phyloP scores from a whole-genome alignment of 225 moss, liverwort and hornwort genomes.

The Thuidium tamariscinum region DNA sequence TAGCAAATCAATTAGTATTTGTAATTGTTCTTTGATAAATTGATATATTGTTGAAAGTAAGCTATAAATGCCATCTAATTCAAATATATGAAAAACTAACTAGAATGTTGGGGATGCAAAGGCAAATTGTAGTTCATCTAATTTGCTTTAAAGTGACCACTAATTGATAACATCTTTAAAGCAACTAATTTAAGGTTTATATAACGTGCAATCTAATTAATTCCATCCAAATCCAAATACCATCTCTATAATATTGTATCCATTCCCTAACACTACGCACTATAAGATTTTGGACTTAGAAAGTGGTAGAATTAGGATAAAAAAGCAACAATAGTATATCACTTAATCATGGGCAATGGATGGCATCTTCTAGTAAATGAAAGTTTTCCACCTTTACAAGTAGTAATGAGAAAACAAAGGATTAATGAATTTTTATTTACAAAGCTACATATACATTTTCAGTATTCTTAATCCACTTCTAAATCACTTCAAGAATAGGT shows the following conservation, averaged over 20 bases:
- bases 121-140: not conserved
- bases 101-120: not conserved
- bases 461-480: not conserved
- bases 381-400: not conserved
- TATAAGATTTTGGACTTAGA: not conserved
- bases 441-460: not conserved
- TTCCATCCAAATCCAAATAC: not conserved
- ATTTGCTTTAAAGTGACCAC: not conserved
- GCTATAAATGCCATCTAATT: not conserved
- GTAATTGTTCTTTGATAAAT: not conserved
- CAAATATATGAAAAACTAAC: not conserved
- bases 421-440: not conserved
- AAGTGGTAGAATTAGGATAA: not conserved
- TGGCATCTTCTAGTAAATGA: not conserved
- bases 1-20: rapidly evolving
- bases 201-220: not conserved
- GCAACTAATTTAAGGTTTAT: not conserved
- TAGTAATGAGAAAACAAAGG: not conserved
- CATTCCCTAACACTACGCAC: rapidly evolving
- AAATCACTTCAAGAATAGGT: not conserved
- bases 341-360: rapidly evolving
- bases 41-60: not conserved
- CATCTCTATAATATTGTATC: rapidly evolving
- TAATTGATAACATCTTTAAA: not conserved
- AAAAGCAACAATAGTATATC: not conserved